Conservation (phyloP, 2,329 filamentous ascomycete species). For the Onygena corvina region DNA sequence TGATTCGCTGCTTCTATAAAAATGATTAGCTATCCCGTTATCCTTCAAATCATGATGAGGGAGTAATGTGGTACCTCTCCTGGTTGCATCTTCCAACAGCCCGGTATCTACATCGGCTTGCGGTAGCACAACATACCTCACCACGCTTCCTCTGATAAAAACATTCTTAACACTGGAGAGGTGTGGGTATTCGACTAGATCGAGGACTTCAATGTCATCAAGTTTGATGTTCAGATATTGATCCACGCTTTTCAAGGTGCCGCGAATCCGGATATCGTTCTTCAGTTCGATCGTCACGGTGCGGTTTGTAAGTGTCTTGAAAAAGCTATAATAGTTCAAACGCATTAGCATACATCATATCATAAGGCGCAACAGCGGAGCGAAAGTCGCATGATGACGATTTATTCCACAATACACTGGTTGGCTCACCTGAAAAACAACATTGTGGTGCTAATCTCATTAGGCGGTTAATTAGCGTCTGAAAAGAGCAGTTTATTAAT, state of each 20-base stretch:
- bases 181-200: conserved; percentile 91
- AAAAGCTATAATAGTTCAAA: conserved; percentile 54
- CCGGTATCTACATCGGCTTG: conserved; percentile 72
- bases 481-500: too few species aligned
- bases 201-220: conserved; percentile 83
- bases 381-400: neutral
- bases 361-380: neutral
- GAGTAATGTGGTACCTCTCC: conserved; percentile 51
- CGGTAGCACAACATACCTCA: conserved; percentile 83
- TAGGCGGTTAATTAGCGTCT: too few species aligned
- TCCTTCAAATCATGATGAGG: neutral
- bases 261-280: conserved; percentile 95
- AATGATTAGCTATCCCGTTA: conserved; percentile 15
- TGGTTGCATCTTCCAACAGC: conserved; percentile 78
- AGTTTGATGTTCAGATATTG: conserved; percentile 99
- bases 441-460: conserved; percentile 25
- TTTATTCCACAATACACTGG: neutral
- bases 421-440: conserved; percentile 41
- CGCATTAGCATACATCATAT: neutral
- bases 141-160: conserved; percentile 86
- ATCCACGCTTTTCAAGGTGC: conserved; percentile 91
- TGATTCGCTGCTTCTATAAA: conserved; percentile 40
- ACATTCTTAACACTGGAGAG: conserved; percentile 85
- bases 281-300: conserved; percentile 98
- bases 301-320: conserved; percentile 96